These are phyloP conservation scores for Populus davidiana DNA, from an alignment of 345 rosid species.

Conservation along the genomic window DNA sequence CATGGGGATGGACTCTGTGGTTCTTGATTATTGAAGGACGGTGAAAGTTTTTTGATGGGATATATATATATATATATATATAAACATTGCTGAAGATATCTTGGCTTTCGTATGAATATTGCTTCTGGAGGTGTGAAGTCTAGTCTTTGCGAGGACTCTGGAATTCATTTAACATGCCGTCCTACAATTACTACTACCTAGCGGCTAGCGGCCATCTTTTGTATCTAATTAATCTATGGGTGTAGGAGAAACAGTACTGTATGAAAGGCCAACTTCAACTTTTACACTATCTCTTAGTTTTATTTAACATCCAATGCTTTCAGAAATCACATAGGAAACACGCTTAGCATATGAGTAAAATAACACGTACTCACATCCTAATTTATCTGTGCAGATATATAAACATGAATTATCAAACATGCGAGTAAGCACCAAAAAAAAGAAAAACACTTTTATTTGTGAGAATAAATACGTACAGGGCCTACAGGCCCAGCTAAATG, in stretches of 20 bases:
- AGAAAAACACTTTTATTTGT: too few relatives aligned
- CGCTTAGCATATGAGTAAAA: neutral
- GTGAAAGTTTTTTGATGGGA: constrained; percentile 15
- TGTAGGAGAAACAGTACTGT: neutral
- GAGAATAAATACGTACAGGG: neutral
- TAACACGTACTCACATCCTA: neutral
- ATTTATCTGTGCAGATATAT: too few relatives aligned
- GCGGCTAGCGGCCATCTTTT: neutral
- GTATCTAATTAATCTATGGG: neutral
- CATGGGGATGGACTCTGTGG: constrained; percentile 3
- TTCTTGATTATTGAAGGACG: constrained; percentile 10
- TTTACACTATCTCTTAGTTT: neutral
- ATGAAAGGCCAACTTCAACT: neutral
- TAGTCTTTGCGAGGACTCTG: constrained; percentile 5
- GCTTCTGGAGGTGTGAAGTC: neutral
- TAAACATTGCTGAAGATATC: constrained; percentile 7
- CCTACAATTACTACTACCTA: constrained; percentile 6
- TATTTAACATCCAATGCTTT: neutral
- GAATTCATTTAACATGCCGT: constrained; percentile 3
- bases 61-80: neutral
- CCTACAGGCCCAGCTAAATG: neutral
- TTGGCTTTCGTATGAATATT: neutral
- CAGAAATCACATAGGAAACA: neutral
- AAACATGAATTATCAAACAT: too few relatives aligned
- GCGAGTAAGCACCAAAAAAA: too few relatives aligned